phyloP scores from a whole-genome alignment of 192 early-diverging fungal species.

The Mortierella hygrophila region DNA sequence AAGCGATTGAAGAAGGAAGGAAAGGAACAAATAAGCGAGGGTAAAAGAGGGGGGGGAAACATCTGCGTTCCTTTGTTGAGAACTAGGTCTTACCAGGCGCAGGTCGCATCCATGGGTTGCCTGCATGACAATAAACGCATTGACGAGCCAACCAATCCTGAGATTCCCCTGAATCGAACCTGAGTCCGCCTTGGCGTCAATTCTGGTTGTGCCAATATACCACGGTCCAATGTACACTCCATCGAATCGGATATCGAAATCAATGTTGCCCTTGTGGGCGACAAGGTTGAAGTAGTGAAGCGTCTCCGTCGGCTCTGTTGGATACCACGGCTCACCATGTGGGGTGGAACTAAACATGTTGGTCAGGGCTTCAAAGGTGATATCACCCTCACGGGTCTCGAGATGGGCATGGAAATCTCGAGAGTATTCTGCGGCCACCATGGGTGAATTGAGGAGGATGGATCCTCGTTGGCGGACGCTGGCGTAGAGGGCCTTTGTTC shows the following conservation, averaged over 20 bases:
- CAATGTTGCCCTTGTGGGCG: not conserved
- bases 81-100: too few species aligned
- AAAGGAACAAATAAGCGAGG: too few species aligned
- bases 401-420: not conserved
- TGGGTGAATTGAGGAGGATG: not conserved
- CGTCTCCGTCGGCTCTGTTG: not conserved
- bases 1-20: too few species aligned
- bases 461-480: not conserved
- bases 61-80: too few species aligned
- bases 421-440: not conserved
- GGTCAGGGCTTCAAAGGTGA: not conserved
- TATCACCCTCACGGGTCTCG: not conserved
- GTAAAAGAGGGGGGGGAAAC: too few species aligned
- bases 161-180: not conserved
- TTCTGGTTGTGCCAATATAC: not conserved
- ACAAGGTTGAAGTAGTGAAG: not conserved
- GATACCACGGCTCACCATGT: not conserved
- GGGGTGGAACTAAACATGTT: not conserved
- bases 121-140: too few species aligned
- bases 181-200: not conserved
- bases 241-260: not conserved
- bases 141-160: not conserved
- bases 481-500: too few species aligned
- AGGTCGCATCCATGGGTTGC: too few species aligned
- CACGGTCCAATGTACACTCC: not conserved